Percentiles rank a stretch among this genome's conserved stretches.
phyloP scores from a whole-genome alignment of 192 early-diverging fungal genomes.

The Umbelopsis isabellina region DNA sequence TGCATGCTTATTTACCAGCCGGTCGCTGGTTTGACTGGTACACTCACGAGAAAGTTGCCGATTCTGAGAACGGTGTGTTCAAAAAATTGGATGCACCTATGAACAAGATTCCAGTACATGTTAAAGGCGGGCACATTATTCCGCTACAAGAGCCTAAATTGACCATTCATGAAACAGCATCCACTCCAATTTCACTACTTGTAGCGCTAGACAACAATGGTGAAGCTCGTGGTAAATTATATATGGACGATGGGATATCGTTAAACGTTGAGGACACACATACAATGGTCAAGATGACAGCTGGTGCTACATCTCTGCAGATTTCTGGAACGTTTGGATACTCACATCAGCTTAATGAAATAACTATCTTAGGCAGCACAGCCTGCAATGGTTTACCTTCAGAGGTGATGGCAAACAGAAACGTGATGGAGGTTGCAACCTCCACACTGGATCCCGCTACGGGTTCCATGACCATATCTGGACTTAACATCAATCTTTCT shows the following conservation, averaged over 20 bases:
- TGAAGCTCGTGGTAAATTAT: slow-evolving; percentile 55
- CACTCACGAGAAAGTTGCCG: slow-evolving; percentile 35
- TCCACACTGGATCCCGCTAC: background rate
- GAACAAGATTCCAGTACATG: slow-evolving; percentile 61
- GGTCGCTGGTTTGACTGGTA: slow-evolving; percentile 69
- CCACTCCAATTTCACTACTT: slow-evolving; percentile 47
- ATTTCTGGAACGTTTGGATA: slow-evolving; percentile 35
- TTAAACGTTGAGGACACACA: slow-evolving; percentile 28
- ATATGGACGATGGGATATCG: slow-evolving; percentile 64
- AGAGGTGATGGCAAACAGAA: background rate
- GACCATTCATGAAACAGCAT: slow-evolving; percentile 50
- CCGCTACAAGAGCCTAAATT: slow-evolving; percentile 51
- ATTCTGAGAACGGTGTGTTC: background rate
- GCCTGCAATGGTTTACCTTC: background rate
- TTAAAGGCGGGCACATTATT: slow-evolving; percentile 62
- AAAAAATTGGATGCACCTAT: slow-evolving; percentile 48
- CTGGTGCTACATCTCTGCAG: slow-evolving; percentile 9
- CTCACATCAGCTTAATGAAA: background rate
- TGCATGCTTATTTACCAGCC: slow-evolving; percentile 64
- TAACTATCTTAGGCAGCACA: background rate
- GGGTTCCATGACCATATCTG: background rate
- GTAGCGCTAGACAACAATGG: slow-evolving; percentile 54
- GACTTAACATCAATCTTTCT: background rate
- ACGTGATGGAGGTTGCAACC: background rate
- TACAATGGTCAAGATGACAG: slow-evolving; percentile 13